phyloP scores from a whole-genome alignment of 139 green algal genomes.

The Chlamydomonas schloesseri region DNA sequence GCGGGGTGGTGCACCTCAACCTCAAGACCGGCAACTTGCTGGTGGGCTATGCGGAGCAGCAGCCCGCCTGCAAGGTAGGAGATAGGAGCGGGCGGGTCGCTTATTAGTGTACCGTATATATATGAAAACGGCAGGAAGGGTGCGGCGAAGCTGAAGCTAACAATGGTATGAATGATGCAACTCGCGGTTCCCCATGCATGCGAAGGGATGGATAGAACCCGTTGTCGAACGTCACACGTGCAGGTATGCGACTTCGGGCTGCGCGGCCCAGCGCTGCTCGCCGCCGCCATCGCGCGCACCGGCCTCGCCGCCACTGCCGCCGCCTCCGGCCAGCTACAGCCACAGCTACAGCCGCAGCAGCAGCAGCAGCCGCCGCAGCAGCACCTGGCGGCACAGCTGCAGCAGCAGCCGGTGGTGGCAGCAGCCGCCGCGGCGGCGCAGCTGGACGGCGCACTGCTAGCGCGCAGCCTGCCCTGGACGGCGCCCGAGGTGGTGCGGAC shows the following conservation, averaged over 20 bases:
- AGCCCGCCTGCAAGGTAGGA: conserved; percentile 75
- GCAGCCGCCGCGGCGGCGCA: conserved; percentile 6
- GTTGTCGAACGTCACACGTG: too few species aligned
- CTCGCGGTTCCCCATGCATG: too few species aligned
- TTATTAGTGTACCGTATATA: too few species aligned
- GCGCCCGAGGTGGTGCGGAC: conserved; percentile 79
- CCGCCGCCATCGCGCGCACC: neutral
- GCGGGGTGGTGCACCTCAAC: conserved; percentile 70
- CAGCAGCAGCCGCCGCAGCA: neutral
- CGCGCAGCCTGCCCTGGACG: conserved; percentile 78
- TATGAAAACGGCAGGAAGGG: too few species aligned
- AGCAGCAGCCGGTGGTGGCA: conserved; percentile 35
- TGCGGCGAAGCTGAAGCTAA: too few species aligned
- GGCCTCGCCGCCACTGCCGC: neutral
- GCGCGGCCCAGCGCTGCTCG: neutral
- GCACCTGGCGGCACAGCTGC: conserved; percentile 18
- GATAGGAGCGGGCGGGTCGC: neutral
- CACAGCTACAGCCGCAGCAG: neutral
- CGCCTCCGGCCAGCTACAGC: neutral
- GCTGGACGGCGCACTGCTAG: conserved; percentile 65
- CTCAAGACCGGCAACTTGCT: conserved; percentile 74
- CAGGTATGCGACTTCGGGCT: conserved; percentile 29
- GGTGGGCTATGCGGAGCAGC: conserved; percentile 58
- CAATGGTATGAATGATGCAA: too few species aligned
- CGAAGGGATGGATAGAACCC: too few species aligned